Base-by-base conservation (phyloP, 2,329 filamentous ascomycete species). In the Teratosphaeria pseudoeucalypti region DNA sequence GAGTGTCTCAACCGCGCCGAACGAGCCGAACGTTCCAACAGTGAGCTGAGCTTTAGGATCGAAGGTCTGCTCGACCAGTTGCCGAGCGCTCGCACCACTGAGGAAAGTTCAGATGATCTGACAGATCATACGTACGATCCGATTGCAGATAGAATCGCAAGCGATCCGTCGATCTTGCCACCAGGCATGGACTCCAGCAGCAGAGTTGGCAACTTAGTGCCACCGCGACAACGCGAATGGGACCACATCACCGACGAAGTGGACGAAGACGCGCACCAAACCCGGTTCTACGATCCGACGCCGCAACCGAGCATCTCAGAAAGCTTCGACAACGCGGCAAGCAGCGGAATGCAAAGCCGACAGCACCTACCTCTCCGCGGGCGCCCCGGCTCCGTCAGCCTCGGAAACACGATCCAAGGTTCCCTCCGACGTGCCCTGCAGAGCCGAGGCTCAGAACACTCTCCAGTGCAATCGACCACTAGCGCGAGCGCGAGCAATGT, bases 1-100 rank as follows among this genome's bases (percentile, higher is more conserved):
- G 77, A 79, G 57, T 81, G 79, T 61, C 67, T 82, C 11, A 77
- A 76, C 58, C 75, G 78, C 23, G 79, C 80, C 1, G 80, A 82
- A 65, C 74, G 78, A 26, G 79, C 79, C 1, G 79, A 81, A 66
- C 73, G 78, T 6, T 79, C 79, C 1, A 75, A 73, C 32, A 80
- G 77, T 32, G 74, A 72, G 6, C 67, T 78, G 9, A 78, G 75
- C 56, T 74, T 79, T 57, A 75, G 77, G 34, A 82, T 79, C 79
- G 79, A 81, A 63, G 79, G 81, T 59, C 71, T 82, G 12, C 78
- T 81, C 19, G 79, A 81, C 62, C 72, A 79, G 43, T 65, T 73
- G 34, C 67, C 72, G 34, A 68, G 63, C 47, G 64, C 62, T 37
- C 63, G 64, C 9, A 59, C 58, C 70, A 74, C 56, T 58, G 67